Percentiles rank a stretch among this genome's conserved stretches.
Evolutionary conservation across 441 rosid genomes (phyloP).

Genomic region (Brassica hybrid): DNA sequence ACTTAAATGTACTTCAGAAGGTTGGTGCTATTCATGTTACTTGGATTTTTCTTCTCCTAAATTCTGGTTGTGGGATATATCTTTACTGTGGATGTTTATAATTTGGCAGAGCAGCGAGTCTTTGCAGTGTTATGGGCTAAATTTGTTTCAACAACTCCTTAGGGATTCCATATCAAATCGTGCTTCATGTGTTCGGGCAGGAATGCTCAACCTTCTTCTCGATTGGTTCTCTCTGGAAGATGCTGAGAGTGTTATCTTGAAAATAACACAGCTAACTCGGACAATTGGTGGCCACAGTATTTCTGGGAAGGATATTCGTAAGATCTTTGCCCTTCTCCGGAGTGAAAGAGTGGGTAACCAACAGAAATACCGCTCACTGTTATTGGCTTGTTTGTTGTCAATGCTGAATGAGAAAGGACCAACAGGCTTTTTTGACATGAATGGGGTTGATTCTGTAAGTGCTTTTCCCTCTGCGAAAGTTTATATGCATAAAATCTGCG

Average conservation of each 20-base stretch:
- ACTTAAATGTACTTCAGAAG: conserved; percentile 95
- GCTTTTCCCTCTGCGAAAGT: conserved; percentile 19
- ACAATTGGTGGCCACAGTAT: conserved; percentile 99
- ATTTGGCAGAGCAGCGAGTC: conserved; percentile 99
- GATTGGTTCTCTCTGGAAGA: conserved; percentile 96
- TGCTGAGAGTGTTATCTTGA: conserved; percentile 75
- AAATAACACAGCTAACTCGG: conserved; percentile 90
- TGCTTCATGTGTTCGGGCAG: conserved; percentile 96
- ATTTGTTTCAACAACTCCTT: conserved; percentile 83
- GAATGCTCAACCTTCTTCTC: conserved; percentile 97
- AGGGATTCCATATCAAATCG: conserved; percentile 96
- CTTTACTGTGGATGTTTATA: conserved; percentile 59
- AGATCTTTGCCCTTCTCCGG: conserved; percentile 96
- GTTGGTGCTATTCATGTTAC: conserved; percentile 57
- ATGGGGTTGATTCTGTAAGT: conserved; percentile 95
- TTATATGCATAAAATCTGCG: conserved; percentile 11
- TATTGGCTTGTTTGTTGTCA: conserved; percentile 82
- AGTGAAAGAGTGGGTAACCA: conserved; percentile 90
- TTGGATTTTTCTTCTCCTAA: conserved; percentile 21
- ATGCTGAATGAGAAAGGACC: conserved; percentile 99
- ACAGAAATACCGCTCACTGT: conserved; percentile 85
- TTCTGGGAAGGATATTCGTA: conserved; percentile 99
- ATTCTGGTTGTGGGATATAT: conserved; percentile 38
- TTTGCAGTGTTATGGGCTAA: conserved; percentile 87
- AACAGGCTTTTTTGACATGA: conserved; percentile 95